Percentiles rank a stretch among this genome's conserved stretches.
phyloP scores from a whole-genome alignment of 805 yeast genomes.

The Candida gorgasii region DNA sequence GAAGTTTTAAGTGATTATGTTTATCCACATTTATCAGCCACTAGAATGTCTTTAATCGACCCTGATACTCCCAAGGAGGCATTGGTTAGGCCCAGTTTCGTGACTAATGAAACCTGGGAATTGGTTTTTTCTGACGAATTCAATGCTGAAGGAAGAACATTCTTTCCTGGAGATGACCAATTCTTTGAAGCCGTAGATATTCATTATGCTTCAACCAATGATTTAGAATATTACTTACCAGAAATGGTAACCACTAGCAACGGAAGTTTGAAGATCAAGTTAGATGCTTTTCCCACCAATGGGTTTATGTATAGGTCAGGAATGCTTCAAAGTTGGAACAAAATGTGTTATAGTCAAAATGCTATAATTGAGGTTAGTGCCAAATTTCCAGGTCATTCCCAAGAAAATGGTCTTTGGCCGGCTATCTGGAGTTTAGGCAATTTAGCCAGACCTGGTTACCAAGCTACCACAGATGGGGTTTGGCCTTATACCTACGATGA shows the following conservation, averaged over 20 bases:
- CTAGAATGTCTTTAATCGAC: conserved; percentile 64
- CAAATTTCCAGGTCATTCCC: conserved; percentile 32
- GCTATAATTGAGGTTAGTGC: conserved; percentile 32
- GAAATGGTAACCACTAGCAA: conserved; percentile 36
- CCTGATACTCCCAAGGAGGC: conserved; percentile 67
- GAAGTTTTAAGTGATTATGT: conserved; percentile 52
- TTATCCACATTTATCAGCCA: conserved; percentile 58
- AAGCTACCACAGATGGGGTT: conserved; percentile 37
- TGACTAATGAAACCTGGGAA: conserved; percentile 28
- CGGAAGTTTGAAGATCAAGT: conserved; percentile 30
- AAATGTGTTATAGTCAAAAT: conserved; percentile 31
- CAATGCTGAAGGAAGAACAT: conserved; percentile 39
- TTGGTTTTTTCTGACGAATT: conserved; percentile 41
- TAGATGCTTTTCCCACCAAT: conserved; percentile 35
- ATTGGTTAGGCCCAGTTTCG: conserved; percentile 44
- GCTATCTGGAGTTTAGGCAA: conserved; percentile 42
- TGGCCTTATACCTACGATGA: conserved; percentile 42
- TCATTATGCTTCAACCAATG: conserved; percentile 38
- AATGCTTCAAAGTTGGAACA: conserved; percentile 39
- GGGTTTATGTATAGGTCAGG: conserved; percentile 33
- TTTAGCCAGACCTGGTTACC: conserved; percentile 37
- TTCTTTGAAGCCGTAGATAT: conserved; percentile 37
- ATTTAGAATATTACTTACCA: conserved; percentile 41
- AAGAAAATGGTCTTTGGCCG: conserved; percentile 38
- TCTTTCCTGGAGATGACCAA: conserved; percentile 40